Percentiles rank a stretch among this genome's conserved stretches.
phyloP scores from a whole-genome alignment of 495 filamentous ascomycete species.

The Penicillium daleae region DNA sequence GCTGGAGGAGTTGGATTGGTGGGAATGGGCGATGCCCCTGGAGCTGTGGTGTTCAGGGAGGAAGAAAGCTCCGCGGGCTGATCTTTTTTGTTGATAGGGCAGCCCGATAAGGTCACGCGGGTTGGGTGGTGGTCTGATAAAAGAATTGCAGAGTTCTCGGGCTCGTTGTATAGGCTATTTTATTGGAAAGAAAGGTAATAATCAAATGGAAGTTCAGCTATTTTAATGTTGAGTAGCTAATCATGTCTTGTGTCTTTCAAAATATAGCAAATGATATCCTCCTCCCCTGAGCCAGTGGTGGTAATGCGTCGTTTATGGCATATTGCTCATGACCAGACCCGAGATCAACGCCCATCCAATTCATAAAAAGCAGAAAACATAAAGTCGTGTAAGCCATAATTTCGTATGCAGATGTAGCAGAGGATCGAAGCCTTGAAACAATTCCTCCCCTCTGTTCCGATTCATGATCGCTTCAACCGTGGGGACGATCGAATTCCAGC shows the following conservation, averaged over 20 bases:
- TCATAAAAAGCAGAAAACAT: background rate
- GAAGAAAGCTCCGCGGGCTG: conserved; percentile 10
- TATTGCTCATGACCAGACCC: background rate
- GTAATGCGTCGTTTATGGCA: background rate
- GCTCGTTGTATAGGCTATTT: background rate
- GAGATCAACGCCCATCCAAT: background rate
- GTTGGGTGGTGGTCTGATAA: conserved; percentile 3
- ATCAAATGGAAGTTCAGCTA: background rate
- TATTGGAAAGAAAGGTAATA: background rate
- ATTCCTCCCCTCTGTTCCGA: background rate
- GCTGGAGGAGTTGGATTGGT: conserved; percentile 18
- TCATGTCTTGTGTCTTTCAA: background rate
- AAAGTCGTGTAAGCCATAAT: background rate
- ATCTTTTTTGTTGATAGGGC: conserved; percentile 25
- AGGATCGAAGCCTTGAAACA: background rate
- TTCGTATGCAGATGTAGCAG: background rate
- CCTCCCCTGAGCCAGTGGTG: background rate
- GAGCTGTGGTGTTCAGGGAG: conserved; percentile 6
- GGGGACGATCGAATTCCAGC: background rate
- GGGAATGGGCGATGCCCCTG: conserved; percentile 20
- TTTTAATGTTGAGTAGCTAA: background rate
- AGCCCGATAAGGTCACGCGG: conserved; percentile 10
- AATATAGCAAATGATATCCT: background rate
- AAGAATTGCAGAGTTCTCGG: background rate
- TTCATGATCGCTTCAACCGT: background rate